phyloP scores from a whole-genome alignment of 345 rosid genomes.

The Melastoma malabathricum region DNA sequence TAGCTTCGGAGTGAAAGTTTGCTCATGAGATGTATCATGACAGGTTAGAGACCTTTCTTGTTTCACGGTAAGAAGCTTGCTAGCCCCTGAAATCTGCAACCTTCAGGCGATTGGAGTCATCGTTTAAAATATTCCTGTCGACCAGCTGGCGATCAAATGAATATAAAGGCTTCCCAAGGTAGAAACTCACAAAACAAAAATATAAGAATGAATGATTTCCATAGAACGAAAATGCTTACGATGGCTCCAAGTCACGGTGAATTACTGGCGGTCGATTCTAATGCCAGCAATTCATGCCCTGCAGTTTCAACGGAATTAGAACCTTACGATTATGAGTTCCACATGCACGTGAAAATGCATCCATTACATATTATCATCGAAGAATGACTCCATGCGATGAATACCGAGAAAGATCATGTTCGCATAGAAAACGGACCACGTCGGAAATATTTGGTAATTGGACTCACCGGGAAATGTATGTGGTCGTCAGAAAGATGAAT shows the following conservation, averaged over 20 bases:
- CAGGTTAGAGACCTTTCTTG: conserved; percentile 61
- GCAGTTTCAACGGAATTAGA: conserved; percentile 9
- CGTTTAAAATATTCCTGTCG: conserved; percentile 81
- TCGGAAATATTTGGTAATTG: too few relatives aligned
- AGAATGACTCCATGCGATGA: too few relatives aligned
- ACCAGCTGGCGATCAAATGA: conserved; percentile 16
- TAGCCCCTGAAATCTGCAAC: conserved; percentile 96
- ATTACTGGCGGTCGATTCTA: conserved; percentile 87
- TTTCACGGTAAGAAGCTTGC: conserved; percentile 81
- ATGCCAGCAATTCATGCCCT: conserved; percentile 96
- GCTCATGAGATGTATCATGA: conserved; percentile 61
- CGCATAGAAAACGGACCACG: too few relatives aligned
- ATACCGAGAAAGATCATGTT: too few relatives aligned
- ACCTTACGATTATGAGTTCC: too few relatives aligned
- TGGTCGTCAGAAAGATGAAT: too few relatives aligned
- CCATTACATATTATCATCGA: too few relatives aligned
- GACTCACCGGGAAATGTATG: too few relatives aligned
- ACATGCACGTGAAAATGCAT: too few relatives aligned
- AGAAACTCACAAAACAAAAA: not conserved
- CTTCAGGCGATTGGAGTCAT: conserved; percentile 88
- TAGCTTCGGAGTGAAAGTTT: conserved; percentile 3
- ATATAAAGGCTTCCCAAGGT: not conserved
- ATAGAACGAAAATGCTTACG: conserved; percentile 41
- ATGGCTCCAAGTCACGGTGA: conserved; percentile 98
- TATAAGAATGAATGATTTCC: too few relatives aligned